A percentile compares a stretch with the other conserved stretches of the same genome.
These are phyloP conservation scores for Fraxinus cuspidata DNA, from an alignment of 257 asterid genomes.

Conservation along the genomic window DNA sequence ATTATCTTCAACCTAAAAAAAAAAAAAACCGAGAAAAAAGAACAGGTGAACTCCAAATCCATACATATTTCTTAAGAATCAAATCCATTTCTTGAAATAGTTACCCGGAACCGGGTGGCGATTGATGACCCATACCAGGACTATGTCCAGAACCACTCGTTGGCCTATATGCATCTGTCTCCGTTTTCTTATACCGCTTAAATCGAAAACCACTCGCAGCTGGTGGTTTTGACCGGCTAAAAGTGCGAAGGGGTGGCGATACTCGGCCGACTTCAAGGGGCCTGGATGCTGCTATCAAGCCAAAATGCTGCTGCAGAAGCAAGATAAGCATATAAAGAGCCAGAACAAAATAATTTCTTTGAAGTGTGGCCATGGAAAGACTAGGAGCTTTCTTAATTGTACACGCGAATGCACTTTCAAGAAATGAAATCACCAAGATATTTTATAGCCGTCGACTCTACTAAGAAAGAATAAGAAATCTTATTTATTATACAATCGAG, in stretches of 20 bases:
- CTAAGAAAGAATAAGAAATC: no score
- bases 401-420: not conserved
- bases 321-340: not conserved
- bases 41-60: not conserved
- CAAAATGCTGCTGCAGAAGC: not conserved
- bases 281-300: not conserved
- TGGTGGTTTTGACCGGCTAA: not conserved
- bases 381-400: not conserved
- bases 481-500: no score
- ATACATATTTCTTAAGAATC: not conserved
- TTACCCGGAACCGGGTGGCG: not conserved
- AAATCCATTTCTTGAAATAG: not conserved
- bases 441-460: no score
- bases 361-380: not conserved
- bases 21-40: no score
- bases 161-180: not conserved
- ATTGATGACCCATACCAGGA: not conserved
- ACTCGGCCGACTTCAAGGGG: not conserved
- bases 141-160: not conserved
- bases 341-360: not conserved
- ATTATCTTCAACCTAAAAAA: no score
- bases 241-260: not conserved
- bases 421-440: not conserved
- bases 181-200: not conserved
- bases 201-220: not conserved